These are phyloP conservation scores for Olyra latifolia DNA, from an alignment of 176 grass and related monocot species.

Conservation along the genomic window DNA sequence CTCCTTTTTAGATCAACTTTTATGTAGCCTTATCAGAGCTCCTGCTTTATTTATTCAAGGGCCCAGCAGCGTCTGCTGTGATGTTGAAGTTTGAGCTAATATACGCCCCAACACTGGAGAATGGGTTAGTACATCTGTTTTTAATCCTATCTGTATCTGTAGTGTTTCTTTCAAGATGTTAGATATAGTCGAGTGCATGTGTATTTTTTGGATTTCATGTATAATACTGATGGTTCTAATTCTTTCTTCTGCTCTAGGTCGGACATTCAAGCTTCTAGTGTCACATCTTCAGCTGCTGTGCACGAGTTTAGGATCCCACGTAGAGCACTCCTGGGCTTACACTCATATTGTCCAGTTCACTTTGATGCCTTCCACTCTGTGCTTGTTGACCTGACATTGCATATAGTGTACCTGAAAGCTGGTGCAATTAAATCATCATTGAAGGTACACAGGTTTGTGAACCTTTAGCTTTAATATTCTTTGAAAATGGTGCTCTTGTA, in stretches of 20 bases:
- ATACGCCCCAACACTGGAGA: conserved; percentile 78
- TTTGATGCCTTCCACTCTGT: conserved; percentile 90
- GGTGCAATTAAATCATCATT: conserved; percentile 67
- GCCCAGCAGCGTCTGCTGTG: conserved; percentile 58
- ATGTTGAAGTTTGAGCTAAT: conserved; percentile 98
- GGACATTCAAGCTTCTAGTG: conserved; percentile 68
- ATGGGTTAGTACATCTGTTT: conserved; percentile 52
- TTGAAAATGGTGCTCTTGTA: conserved; percentile 29
- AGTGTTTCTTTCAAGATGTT: conserved; percentile 19
- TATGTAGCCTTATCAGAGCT: conserved; percentile 22
- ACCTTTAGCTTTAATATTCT: conserved; percentile 55
- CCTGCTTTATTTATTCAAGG: conserved; percentile 60
- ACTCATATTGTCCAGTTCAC: conserved; percentile 96
- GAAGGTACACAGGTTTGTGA: conserved; percentile 98
- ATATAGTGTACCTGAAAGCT: conserved; percentile 90
- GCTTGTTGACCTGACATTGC: conserved; percentile 90
- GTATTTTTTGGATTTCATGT: conserved; percentile 8
- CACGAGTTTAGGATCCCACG: conserved; percentile 94
- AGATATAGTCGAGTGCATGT: not conserved
- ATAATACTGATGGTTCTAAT: conserved; percentile 26
- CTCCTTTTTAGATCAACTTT: conserved; percentile 27
- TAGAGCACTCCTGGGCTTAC: conserved; percentile 81
- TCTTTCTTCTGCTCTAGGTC: conserved; percentile 52
- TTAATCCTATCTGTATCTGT: not conserved
- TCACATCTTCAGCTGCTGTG: conserved; percentile 61